phyloP scores from a whole-genome alignment of 768 basidiomycete genomes.

The Boletus pseudopeckii region DNA sequence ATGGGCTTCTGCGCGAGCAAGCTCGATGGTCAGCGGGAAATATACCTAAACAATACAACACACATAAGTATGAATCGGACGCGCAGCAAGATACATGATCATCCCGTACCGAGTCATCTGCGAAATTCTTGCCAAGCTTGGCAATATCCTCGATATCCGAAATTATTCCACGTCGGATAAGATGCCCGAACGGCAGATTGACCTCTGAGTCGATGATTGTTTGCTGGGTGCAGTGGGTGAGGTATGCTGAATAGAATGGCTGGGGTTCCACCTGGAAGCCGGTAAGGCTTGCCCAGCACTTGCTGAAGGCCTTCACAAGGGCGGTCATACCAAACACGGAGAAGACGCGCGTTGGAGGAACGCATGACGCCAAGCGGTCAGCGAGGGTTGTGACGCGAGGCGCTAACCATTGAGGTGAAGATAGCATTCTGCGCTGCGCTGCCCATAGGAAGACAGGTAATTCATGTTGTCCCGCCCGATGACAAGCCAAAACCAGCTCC shows the following conservation, averaged over 20 bases:
- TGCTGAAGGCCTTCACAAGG: constrained; percentile 42
- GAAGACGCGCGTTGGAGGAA: constrained; percentile 45
- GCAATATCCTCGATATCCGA: constrained; percentile 41
- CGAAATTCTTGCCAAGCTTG: constrained; percentile 48
- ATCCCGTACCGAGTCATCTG: constrained; percentile 46
- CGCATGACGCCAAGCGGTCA: constrained; percentile 35
- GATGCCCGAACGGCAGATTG: constrained; percentile 33
- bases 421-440: constrained; percentile 25
- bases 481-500: constrained; percentile 47
- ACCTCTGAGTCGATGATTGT: constrained; percentile 32
- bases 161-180: constrained; percentile 36
- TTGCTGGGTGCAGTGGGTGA: constrained; percentile 41
- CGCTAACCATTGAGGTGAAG: constrained; percentile 28
- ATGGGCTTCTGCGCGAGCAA: constrained; percentile 42
- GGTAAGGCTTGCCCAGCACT: constrained; percentile 42
- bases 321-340: constrained; percentile 46
- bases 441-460: constrained; percentile 55
- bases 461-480: constrained; percentile 40
- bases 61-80: constrained; percentile 1
- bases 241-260: constrained; percentile 51
- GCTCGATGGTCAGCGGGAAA: constrained; percentile 41
- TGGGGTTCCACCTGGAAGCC: constrained; percentile 36
- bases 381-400: constrained; percentile 37
- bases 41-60: constrained; percentile 33
- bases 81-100: background rate